Percentiles rank a stretch among this genome's conserved stretches.
These are phyloP conservation scores for Rutstroemia sp. DNA, from an alignment of 2,329 filamentous ascomycete genomes.

Conservation along the genomic window DNA sequence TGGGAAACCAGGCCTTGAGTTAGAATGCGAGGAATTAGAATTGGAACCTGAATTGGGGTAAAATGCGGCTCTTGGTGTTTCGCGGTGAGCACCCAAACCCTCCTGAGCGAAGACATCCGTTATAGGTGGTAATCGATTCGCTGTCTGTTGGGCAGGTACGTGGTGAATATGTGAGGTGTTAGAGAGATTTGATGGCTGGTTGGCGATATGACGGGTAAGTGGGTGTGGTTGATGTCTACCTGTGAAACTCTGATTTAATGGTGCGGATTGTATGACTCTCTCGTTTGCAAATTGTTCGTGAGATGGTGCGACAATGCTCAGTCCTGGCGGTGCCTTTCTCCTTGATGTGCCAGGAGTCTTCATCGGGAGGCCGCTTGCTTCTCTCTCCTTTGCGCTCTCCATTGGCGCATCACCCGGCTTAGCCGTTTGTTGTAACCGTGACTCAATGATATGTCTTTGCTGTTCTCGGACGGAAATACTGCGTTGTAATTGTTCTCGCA, in stretches of 20 bases:
- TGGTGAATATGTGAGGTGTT: conserved; percentile 89
- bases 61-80: conserved; percentile 30
- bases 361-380: conserved; percentile 35
- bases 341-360: conserved; percentile 69
- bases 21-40: conserved; percentile 56
- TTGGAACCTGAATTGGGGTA: conserved; percentile 24
- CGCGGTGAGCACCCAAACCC: conserved; percentile 55
- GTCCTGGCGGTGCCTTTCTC: conserved; percentile 76
- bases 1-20: conserved; percentile 59
- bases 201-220: conserved; percentile 67
- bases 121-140: conserved; percentile 87
- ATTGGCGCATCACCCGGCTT: conserved; percentile 64
- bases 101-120: conserved; percentile 86
- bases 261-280: conserved; percentile 92
- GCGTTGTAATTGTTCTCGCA: conserved; percentile 91
- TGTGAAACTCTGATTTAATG: conserved; percentile 90
- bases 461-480: conserved; percentile 91
- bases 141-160: conserved; percentile 78
- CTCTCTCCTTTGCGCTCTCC: conserved; percentile 48
- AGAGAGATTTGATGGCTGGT: conserved; percentile 74
- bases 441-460: conserved; percentile 91
- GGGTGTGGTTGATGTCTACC: conserved; percentile 75
- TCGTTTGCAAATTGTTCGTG: conserved; percentile 90
- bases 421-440: conserved; percentile 78
- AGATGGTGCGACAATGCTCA: conserved; percentile 92